phyloP scores from a whole-genome alignment of 345 rosid species.

The Eutrema yunnanense region DNA sequence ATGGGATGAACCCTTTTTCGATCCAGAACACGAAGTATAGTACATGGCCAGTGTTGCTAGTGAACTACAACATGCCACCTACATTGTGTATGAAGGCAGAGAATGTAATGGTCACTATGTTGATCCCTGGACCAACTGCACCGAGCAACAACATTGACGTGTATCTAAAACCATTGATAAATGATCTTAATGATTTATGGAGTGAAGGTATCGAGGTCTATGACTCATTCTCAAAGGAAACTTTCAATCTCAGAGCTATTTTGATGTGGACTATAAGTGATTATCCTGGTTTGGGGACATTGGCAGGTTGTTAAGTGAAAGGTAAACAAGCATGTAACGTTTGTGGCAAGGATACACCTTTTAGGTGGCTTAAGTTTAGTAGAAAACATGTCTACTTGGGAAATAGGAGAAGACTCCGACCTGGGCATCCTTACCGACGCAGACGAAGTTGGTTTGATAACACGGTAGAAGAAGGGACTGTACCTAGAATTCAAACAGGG shows the following conservation, averaged over 20 bases:
- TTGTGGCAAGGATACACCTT: not conserved
- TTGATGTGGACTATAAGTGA: not conserved
- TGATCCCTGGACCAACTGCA: not conserved
- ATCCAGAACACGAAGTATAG: not conserved
- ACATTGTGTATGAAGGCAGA: not conserved
- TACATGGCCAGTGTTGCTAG: not conserved
- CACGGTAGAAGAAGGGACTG: not conserved
- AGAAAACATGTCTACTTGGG: not conserved
- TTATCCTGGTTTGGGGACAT: not conserved
- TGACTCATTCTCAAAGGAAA: not conserved
- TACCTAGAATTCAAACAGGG: not conserved
- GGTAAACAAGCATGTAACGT: not conserved
- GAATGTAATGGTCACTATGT: not conserved
- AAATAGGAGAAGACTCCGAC: not conserved
- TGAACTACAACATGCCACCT: not conserved
- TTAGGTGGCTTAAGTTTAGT: not conserved
- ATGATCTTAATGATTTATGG: not conserved
- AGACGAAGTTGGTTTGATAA: not conserved
- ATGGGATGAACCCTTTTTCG: not conserved
- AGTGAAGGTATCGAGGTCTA: not conserved
- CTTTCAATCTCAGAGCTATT: not conserved
- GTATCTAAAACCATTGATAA: not conserved
- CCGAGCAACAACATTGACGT: not conserved
- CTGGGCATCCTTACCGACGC: not conserved
- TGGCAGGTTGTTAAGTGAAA: not conserved